Conservation (phyloP, 257 asterid genomes). For the Nicotiana attenuata region DNA sequence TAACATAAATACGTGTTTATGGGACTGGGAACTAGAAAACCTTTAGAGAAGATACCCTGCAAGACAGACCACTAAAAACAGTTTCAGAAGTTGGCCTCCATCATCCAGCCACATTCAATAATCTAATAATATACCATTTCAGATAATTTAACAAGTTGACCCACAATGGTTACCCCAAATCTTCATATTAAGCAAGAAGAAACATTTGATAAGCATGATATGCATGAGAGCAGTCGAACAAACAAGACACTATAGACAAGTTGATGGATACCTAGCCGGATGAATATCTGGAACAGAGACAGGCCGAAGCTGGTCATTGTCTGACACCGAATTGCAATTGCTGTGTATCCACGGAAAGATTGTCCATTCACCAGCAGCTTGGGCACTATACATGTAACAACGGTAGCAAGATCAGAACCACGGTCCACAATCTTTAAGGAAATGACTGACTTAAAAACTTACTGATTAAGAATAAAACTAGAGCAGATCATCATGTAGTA, state of each 20-base stretch:
- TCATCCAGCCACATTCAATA: background rate
- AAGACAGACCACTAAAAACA: background rate
- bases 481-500: constrained; percentile 99
- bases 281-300: constrained; percentile 84
- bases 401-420: constrained; percentile 22
- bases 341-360: constrained; percentile 98
- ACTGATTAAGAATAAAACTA: constrained; percentile 90
- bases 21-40: too few relatives aligned
- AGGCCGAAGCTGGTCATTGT: constrained; percentile 88
- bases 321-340: constrained; percentile 87
- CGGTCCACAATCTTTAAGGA: background rate
- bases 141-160: constrained; percentile 5
- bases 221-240: background rate
- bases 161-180: background rate
- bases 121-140: background rate
- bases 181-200: background rate
- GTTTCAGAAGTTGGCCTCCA: background rate
- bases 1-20: too few relatives aligned
- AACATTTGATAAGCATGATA: background rate
- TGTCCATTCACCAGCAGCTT: constrained; percentile 78
- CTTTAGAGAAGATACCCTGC: background rate
- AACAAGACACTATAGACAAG: constrained; percentile 7
- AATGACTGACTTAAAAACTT: constrained; percentile 23
- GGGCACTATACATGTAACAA: constrained; percentile 37
- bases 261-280: constrained; percentile 76